Percentiles rank a stretch among this genome's conserved stretches.
phyloP scores from a whole-genome alignment of 1,284 basidiomycete species.

The Anthracocystis setariae region DNA sequence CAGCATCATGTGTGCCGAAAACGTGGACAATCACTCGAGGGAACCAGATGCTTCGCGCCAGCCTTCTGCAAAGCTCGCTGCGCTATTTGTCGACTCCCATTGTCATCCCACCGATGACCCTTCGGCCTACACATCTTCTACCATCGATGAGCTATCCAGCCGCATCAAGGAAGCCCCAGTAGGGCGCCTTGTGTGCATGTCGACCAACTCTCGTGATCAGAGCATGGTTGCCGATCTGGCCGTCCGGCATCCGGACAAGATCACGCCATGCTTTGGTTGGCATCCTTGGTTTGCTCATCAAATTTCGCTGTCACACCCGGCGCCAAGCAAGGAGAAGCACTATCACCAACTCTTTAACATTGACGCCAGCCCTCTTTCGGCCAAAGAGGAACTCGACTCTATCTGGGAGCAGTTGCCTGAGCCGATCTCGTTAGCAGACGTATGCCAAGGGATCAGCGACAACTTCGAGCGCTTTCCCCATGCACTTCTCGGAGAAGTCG shows the following conservation, averaged over 20 bases:
- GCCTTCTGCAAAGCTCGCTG: constrained; percentile 8
- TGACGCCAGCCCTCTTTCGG: background rate
- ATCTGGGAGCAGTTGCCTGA: constrained; percentile 52
- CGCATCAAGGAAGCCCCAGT: constrained; percentile 22
- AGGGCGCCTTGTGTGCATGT: constrained; percentile 53
- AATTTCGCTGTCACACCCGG: constrained; percentile 47
- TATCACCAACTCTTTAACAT: constrained; percentile 45
- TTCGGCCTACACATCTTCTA: constrained; percentile 17
- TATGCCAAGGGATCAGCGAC: constrained; percentile 30
- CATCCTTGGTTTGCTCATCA: constrained; percentile 64
- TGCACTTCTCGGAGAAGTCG: constrained; percentile 63
- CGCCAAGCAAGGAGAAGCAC: constrained; percentile 39
- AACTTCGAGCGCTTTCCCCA: constrained; percentile 45
- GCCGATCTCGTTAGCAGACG: constrained; percentile 40
- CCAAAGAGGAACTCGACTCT: constrained; percentile 33
- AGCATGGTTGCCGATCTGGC: constrained; percentile 52
- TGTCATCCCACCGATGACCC: constrained; percentile 64
- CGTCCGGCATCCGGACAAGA: constrained; percentile 16
- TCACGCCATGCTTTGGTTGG: constrained; percentile 57
- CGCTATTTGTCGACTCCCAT: constrained; percentile 51
- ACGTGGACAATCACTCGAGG: background rate
- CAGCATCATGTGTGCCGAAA: constrained; percentile 13
- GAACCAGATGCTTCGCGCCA: background rate
- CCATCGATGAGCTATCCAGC: constrained; percentile 27
- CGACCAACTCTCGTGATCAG: constrained; percentile 56